Conservation (phyloP, 495 filamentous ascomycete genomes). For the Evansstolkia leycettana region DNA sequence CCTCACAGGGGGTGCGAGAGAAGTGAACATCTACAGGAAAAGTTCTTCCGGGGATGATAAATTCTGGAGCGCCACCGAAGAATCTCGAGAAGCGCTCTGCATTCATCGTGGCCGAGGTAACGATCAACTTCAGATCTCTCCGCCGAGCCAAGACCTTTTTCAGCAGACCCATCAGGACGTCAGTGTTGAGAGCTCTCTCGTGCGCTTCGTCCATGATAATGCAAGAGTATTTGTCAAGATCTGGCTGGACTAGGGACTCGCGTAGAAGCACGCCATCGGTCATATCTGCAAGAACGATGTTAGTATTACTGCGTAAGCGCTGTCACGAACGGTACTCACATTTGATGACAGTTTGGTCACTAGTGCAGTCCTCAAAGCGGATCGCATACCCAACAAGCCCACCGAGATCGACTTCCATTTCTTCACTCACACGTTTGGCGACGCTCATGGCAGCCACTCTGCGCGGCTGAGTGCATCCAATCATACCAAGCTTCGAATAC, state of each 20-base stretch:
- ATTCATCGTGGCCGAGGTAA: constrained; percentile 99
- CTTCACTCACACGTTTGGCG: constrained; percentile 94
- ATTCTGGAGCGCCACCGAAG: constrained; percentile 95
- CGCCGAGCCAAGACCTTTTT: constrained; percentile 90
- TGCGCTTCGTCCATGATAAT: constrained; percentile 99
- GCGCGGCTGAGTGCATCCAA: constrained; percentile 90
- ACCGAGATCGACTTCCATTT: constrained; percentile 96
- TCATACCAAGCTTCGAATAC: constrained; percentile 75
- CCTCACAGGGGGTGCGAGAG: constrained; percentile 88
- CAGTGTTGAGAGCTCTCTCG: constrained; percentile 92
- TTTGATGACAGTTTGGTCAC: constrained; percentile 88
- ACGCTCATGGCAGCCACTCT: constrained; percentile 98
- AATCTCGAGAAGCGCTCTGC: constrained; percentile 91
- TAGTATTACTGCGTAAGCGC: constrained; percentile 4
- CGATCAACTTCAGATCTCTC: constrained; percentile 89
- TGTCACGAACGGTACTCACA: constrained; percentile 32
- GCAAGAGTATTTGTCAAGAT: constrained; percentile 93
- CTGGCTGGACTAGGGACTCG: constrained; percentile 81
- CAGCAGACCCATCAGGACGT: constrained; percentile 93
- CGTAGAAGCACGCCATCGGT: constrained; percentile 93
- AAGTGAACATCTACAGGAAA: constrained; percentile 97
- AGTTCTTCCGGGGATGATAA: constrained; percentile 90
- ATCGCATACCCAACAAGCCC: constrained; percentile 91
- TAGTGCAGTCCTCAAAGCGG: constrained; percentile 97
- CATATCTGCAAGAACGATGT: constrained; percentile 52